Evolutionary conservation across 306 rosid genomes (phyloP).

Genomic region (Inga oerstediana): DNA sequence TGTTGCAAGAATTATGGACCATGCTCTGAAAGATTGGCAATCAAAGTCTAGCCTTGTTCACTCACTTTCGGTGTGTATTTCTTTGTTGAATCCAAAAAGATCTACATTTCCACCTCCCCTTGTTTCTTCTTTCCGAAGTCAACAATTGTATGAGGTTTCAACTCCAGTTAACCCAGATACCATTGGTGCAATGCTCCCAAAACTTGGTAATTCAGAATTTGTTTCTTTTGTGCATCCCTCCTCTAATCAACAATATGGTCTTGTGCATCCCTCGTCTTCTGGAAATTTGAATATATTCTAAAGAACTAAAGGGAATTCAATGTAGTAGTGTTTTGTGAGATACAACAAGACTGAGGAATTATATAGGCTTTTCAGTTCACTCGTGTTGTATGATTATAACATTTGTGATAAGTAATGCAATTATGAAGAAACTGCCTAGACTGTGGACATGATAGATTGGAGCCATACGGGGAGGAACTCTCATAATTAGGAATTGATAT

Average conservation of each 20-base stretch:
- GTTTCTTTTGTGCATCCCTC: neutral
- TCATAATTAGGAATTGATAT: neutral
- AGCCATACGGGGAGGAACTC: neutral
- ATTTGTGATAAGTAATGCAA: neutral
- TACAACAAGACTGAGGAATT: neutral
- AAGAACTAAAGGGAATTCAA: neutral
- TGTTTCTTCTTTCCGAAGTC: conserved; percentile 84
- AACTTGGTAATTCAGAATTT: conserved; percentile 64
- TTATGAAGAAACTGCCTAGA: neutral
- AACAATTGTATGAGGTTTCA: conserved; percentile 78
- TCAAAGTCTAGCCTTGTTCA: conserved; percentile 82
- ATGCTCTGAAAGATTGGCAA: conserved; percentile 85
- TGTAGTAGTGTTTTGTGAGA: neutral
- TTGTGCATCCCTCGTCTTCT: neutral
- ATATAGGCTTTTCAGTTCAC: neutral
- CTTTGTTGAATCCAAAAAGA: conserved; percentile 93
- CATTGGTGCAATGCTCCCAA: conserved; percentile 88
- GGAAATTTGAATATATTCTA: neutral
- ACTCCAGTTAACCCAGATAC: conserved; percentile 83
- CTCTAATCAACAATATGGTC: neutral
- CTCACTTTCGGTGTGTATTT: conserved; percentile 90
- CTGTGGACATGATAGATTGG: neutral
- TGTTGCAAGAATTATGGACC: conserved; percentile 77
- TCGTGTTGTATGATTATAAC: neutral
- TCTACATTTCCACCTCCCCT: conserved; percentile 65